These are phyloP conservation scores for Monosporascus sp. DNA, from an alignment of 2,329 filamentous ascomycete genomes.

Conservation along the genomic window DNA sequence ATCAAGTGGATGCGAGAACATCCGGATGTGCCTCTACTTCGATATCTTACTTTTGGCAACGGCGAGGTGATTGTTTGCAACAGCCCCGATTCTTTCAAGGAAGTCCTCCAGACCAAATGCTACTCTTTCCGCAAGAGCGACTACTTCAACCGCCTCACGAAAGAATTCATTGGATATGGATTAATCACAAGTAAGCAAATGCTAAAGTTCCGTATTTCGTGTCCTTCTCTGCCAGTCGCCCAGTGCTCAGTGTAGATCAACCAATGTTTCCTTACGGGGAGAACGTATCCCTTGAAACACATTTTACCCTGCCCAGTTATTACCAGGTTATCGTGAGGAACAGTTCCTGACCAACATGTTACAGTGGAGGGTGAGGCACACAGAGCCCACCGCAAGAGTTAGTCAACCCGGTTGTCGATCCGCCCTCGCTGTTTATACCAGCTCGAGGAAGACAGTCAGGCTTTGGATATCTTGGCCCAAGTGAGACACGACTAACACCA, in stretches of 20 bases:
- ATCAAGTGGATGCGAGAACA: conserved; percentile 8
- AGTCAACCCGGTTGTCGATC: neutral
- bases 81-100: conserved; percentile 5
- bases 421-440: no score
- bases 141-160: conserved; percentile 5
- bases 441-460: no score
- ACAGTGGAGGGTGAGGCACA: conserved; percentile 9
- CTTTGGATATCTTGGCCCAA: no score
- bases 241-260: no score
- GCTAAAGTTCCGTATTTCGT: neutral
- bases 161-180: conserved; percentile 7
- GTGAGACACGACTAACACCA: neutral
- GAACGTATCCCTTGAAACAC: no score
- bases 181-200: neutral
- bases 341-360: neutral
- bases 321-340: neutral
- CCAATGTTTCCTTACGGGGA: no score
- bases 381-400: conserved; percentile 6
- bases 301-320: no score
- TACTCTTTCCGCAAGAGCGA: conserved; percentile 5
- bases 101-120: conserved; percentile 7
- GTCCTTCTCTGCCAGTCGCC: neutral
- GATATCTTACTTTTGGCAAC: conserved; percentile 9
- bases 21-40: conserved; percentile 8
- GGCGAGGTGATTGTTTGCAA: conserved; percentile 8